Percentiles rank a stretch among this genome's conserved stretches.
phyloP scores from a whole-genome alignment of 2,329 filamentous ascomycete genomes.

The Fusarium abutilonis region DNA sequence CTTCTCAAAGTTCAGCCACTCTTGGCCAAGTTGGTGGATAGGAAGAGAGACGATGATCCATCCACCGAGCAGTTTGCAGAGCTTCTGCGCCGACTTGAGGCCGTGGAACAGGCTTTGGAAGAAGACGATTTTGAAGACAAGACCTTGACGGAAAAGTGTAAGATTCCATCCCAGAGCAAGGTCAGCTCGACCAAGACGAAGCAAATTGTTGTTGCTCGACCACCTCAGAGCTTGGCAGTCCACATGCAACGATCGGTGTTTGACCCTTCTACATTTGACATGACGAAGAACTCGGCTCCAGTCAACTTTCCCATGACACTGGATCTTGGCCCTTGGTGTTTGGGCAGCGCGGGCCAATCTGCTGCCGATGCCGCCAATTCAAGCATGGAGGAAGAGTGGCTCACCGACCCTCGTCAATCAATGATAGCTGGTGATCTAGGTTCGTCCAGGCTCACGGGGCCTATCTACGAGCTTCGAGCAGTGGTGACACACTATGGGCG shows the following conservation, averaged over 20 bases:
- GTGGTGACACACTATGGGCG: conserved; percentile 89
- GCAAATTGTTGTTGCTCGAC: conserved; percentile 84
- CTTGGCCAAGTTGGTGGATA: conserved; percentile 59
- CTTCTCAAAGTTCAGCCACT: conserved; percentile 67
- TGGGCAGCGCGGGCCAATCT: conserved; percentile 65
- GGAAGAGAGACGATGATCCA: conserved; percentile 48
- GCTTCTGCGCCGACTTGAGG: conserved; percentile 65
- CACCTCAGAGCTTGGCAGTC: conserved; percentile 81
- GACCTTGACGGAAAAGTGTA: conserved; percentile 70
- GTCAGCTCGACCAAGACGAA: conserved; percentile 86
- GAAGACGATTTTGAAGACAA: conserved; percentile 82
- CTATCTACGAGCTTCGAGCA: conserved; percentile 80
- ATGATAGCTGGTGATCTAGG: conserved; percentile 72
- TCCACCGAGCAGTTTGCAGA: conserved; percentile 63
- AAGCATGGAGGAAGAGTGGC: conserved; percentile 70
- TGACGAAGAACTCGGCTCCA: conserved; percentile 83
- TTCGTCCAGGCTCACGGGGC: conserved; percentile 63
- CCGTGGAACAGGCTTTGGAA: conserved; percentile 76
- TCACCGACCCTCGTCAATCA: conserved; percentile 71
- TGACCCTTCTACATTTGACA: conserved; percentile 80
- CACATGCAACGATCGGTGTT: conserved; percentile 95
- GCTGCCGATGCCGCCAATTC: neutral
- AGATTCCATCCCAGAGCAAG: conserved; percentile 72
- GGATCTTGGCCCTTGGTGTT: conserved; percentile 85
- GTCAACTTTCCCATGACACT: conserved; percentile 80